A percentile compares a stretch with the other conserved stretches of the same genome.
phyloP scores from a whole-genome alignment of 352 stramenopile species.

The Phytophthora sp. region DNA sequence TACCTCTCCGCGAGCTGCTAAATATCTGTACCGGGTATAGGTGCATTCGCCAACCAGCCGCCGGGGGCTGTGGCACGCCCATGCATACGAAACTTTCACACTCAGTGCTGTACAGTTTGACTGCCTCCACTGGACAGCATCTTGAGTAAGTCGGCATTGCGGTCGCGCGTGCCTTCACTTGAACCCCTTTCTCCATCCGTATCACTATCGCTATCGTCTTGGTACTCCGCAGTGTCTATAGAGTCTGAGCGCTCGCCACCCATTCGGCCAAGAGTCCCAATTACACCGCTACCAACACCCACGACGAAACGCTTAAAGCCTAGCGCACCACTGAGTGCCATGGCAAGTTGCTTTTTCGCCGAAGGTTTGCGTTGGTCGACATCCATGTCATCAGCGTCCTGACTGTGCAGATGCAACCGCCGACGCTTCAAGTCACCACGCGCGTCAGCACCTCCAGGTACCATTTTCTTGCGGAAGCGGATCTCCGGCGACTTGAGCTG shows the following conservation, averaged over 20 bases:
- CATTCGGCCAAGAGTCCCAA: slow-evolving; percentile 36
- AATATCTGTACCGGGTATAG: slow-evolving; percentile 34
- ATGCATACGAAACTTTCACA: slow-evolving; percentile 13
- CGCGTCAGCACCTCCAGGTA: slow-evolving; percentile 37
- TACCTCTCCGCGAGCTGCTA: slow-evolving; percentile 17
- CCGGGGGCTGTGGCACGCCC: slow-evolving; percentile 4
- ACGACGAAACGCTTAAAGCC: slow-evolving; percentile 43
- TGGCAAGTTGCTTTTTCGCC: slow-evolving; percentile 35
- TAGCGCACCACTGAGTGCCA: slow-evolving; percentile 33
- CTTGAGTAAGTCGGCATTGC: slow-evolving; percentile 53
- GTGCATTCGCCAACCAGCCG: slow-evolving; percentile 11
- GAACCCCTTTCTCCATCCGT: slow-evolving; percentile 30
- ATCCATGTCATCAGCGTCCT: slow-evolving; percentile 37
- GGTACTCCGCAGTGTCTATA: slow-evolving; percentile 36
- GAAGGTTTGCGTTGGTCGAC: slow-evolving; percentile 29
- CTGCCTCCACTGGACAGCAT: slow-evolving; percentile 52
- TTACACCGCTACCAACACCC: slow-evolving; percentile 35
- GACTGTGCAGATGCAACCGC: slow-evolving; percentile 48
- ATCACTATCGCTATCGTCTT: slow-evolving; percentile 48
- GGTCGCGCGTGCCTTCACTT: slow-evolving; percentile 12
- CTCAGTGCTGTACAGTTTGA: slow-evolving; percentile 28
- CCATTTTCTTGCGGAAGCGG: slow-evolving; percentile 61
- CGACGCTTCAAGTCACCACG: slow-evolving; percentile 67
- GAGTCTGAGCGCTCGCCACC: slow-evolving; percentile 34
- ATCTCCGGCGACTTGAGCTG: slow-evolving; percentile 79